Evolutionary conservation across 345 rosid genomes (phyloP).

Genomic region (Populus deltoides): DNA sequence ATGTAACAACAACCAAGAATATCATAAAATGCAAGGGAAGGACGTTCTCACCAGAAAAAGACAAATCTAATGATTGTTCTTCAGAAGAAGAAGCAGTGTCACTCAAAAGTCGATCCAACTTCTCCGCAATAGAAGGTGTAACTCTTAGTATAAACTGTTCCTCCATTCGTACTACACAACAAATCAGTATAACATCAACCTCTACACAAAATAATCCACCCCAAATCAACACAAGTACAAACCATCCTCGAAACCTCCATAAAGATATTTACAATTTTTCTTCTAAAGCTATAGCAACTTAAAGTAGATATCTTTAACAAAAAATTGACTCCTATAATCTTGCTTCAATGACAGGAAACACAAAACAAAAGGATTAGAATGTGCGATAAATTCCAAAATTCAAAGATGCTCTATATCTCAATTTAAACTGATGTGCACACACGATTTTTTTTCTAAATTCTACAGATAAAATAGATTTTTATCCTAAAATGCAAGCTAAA

Average conservation of each 20-base stretch:
- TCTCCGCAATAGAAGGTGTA: conserved; percentile 84
- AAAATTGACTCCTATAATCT: background rate
- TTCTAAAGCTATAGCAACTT: background rate
- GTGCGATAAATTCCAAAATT: background rate
- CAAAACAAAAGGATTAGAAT: background rate
- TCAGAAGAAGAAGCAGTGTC: conserved; percentile 63
- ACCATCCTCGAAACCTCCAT: background rate
- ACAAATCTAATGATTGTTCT: conserved; percentile 79
- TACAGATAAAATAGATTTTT: background rate
- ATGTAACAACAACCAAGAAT: background rate
- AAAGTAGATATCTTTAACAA: background rate
- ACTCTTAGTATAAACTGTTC: conserved; percentile 94
- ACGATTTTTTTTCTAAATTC: background rate
- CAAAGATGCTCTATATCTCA: background rate
- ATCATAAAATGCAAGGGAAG: background rate
- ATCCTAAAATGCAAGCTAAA: background rate
- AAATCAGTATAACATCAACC: background rate
- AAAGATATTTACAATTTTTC: background rate
- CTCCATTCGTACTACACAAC: conserved; percentile 50
- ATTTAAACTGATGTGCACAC: background rate
- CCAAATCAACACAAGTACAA: background rate
- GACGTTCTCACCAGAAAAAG: conserved; percentile 56
- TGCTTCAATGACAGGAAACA: background rate
- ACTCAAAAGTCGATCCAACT: conserved; percentile 65
- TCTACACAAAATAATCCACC: background rate